A percentile compares a stretch with the other conserved stretches of the same genome.
Conservation (phyloP, 257 asterid genomes). For the Nicotiana tomentosiformis region DNA sequence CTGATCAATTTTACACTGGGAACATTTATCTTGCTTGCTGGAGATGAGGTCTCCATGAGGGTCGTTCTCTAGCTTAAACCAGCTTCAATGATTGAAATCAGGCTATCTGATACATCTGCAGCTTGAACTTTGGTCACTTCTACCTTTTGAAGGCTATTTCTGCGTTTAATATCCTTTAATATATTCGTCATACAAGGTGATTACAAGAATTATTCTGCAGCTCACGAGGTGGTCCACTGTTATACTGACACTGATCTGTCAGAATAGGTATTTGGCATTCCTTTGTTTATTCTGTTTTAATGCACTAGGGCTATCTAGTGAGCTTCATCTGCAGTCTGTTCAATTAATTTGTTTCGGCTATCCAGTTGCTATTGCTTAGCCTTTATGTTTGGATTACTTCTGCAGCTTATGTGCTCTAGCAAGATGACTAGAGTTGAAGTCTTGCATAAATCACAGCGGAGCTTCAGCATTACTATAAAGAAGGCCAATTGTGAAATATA, state of each 20-base stretch:
- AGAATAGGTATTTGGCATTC: neutral
- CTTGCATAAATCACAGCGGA: neutral
- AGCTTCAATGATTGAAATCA: neutral
- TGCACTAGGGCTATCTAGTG: neutral
- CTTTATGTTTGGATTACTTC: slow-evolving; percentile 5
- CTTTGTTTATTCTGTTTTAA: neutral
- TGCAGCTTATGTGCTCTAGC: neutral
- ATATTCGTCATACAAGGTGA: neutral
- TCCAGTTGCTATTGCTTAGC: neutral
- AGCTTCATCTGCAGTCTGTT: neutral
- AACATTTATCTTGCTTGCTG: slow-evolving; percentile 8
- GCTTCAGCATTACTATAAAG: too few relatives aligned
- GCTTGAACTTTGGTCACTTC: neutral
- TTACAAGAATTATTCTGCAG: neutral
- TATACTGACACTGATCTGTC: neutral
- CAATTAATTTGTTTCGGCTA: neutral
- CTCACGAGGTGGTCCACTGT: neutral
- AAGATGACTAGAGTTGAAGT: neutral
- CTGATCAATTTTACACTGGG: neutral
- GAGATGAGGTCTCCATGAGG: neutral
- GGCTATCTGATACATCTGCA: neutral
- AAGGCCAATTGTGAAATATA: neutral
- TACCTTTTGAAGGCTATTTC: neutral
- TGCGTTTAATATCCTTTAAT: neutral
- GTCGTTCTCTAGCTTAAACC: neutral